These are phyloP conservation scores for Pseudocohnilembus persalinus DNA, from an alignment of 169 alveolate species.

Conservation along the genomic window DNA sequence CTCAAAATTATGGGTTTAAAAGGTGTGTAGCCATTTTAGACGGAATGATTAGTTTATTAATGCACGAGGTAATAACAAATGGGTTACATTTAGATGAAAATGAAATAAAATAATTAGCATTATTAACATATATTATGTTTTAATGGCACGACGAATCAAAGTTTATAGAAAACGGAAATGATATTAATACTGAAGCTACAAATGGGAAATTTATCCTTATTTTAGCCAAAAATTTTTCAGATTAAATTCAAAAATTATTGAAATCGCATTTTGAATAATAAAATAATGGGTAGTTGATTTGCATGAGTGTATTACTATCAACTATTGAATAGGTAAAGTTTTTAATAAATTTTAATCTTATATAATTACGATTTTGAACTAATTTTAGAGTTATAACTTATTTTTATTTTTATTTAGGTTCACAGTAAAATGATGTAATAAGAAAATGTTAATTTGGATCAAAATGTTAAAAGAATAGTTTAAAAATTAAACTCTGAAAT, in stretches of 20 bases:
- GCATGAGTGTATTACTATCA: neutral
- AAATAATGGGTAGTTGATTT: too few relatives aligned
- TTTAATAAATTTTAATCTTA: too few relatives aligned
- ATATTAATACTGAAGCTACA: neutral
- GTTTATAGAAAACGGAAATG: neutral
- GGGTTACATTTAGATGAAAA: neutral
- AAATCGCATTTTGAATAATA: neutral
- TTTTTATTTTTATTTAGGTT: neutral
- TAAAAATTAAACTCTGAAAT: neutral
- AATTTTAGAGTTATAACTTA: neutral
- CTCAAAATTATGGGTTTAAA: neutral
- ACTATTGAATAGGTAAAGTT: neutral
- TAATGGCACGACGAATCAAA: neutral
- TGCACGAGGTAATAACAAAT: neutral
- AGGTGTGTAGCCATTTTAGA: neutral
- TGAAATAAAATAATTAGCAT: neutral
- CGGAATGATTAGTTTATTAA: neutral
- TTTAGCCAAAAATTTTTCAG: neutral
- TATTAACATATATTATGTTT: neutral
- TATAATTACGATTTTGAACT: too few relatives aligned
- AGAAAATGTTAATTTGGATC: neutral
- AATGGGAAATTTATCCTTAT: neutral
- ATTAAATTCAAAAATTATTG: neutral
- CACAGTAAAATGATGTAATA: neutral
- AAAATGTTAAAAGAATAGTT: neutral